phyloP scores from a whole-genome alignment of 225 moss, liverwort and hornwort genomes.

The Marchantia paleacea region DNA sequence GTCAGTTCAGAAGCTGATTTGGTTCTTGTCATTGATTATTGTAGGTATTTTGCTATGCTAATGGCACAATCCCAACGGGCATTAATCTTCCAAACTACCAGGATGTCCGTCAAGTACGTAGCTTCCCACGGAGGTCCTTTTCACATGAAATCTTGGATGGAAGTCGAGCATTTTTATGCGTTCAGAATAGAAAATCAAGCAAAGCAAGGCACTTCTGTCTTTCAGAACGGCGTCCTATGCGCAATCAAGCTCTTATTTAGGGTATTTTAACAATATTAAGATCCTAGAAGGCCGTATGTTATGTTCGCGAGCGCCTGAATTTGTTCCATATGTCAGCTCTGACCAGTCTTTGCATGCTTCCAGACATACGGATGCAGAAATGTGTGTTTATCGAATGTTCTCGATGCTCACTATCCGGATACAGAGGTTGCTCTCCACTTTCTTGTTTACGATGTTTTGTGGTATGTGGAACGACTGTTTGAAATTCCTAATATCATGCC shows the following conservation, averaged over 20 bases:
- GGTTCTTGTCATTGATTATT: neutral
- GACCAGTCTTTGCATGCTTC: neutral
- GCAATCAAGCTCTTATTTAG: too few relatives aligned
- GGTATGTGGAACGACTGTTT: neutral
- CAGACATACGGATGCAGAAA: constrained; percentile 65
- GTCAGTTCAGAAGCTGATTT: neutral
- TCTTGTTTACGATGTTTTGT: neutral
- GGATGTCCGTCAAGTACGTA: constrained; percentile 54
- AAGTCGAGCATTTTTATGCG: too few relatives aligned
- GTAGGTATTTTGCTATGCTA: constrained; percentile 60
- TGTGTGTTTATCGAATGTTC: constrained; percentile 56
- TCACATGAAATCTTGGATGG: too few relatives aligned
- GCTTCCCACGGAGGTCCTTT: neutral
- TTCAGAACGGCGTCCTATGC: too few relatives aligned
- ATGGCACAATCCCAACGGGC: constrained; percentile 65
- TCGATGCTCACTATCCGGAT: constrained; percentile 41
- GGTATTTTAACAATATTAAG: too few relatives aligned
- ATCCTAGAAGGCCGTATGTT: too few relatives aligned
- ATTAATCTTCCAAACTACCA: constrained; percentile 70
- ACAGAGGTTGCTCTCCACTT: constrained; percentile 40
- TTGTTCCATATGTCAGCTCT: neutral
- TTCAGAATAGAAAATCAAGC: too few relatives aligned
- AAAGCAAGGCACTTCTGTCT: too few relatives aligned
- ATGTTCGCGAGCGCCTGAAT: too few relatives aligned
- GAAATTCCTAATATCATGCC: neutral